Percentiles rank a stretch among this genome's conserved stretches.
Conservation (phyloP, 2,329 filamentous ascomycete species). For the Aspergillus arachidicola region DNA sequence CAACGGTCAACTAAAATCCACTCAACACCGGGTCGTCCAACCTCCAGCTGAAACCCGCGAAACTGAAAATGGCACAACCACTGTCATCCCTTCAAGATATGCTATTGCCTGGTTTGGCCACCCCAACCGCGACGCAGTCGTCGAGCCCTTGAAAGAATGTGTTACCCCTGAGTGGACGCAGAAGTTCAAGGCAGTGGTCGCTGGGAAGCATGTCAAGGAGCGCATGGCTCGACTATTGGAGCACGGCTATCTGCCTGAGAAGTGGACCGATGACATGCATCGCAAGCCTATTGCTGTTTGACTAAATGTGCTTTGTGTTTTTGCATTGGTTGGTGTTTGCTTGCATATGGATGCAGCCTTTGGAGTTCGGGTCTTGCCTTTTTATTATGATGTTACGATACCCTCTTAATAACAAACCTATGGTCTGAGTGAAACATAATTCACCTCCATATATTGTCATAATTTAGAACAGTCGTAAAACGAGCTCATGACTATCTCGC, state of each 20-base stretch:
- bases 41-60: background rate
- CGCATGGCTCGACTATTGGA: slow-evolving; percentile 9
- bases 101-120: slow-evolving; percentile 13
- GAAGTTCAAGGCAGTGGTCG: slow-evolving; percentile 6
- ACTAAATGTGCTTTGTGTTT: background rate
- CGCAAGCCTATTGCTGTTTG: background rate
- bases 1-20: slow-evolving; percentile 10
- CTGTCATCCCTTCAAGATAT: slow-evolving; percentile 8
- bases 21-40: slow-evolving; percentile 7
- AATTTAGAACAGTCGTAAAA: too few relatives aligned
- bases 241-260: slow-evolving; percentile 7
- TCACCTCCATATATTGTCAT: too few relatives aligned
- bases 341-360: background rate
- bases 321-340: background rate
- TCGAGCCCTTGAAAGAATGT: slow-evolving; percentile 7
- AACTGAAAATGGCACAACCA: background rate
- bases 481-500: too few relatives aligned
- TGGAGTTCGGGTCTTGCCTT: background rate
- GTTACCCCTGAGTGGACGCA: slow-evolving; percentile 5
- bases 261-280: slow-evolving; percentile 14
- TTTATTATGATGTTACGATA: background rate
- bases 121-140: slow-evolving; percentile 11
- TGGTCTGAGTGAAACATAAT: background rate
- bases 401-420: background rate
- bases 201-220: slow-evolving; percentile 11